These are phyloP conservation scores for Colletotrichum limetticola DNA, from an alignment of 2,329 filamentous ascomycete species.

Conservation along the genomic window DNA sequence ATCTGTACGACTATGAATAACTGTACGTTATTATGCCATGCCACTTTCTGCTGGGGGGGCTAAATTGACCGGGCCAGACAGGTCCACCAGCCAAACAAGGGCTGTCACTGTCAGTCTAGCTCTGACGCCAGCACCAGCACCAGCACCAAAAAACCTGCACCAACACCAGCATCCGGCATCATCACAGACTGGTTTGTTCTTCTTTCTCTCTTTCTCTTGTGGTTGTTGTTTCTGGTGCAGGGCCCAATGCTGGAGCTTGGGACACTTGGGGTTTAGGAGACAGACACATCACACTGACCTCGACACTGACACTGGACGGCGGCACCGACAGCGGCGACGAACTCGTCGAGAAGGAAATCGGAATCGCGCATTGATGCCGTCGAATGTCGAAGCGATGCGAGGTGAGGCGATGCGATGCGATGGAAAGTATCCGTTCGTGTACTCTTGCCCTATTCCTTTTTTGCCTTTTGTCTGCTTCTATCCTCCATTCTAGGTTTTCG, in stretches of 20 bases:
- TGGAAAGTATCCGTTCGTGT: not conserved
- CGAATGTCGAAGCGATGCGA: not conserved
- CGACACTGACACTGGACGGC: too few relatives aligned
- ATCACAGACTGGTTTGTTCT: not conserved
- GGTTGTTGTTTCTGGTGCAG: not conserved
- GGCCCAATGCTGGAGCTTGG: constrained; percentile 8
- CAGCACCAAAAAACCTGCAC: not conserved
- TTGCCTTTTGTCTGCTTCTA: not conserved
- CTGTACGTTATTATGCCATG: not conserved
- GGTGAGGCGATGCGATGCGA: not conserved
- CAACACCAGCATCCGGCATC: not conserved
- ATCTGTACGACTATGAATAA: not conserved
- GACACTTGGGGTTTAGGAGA: not conserved
- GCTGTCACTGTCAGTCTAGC: not conserved
- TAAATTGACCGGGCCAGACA: not conserved
- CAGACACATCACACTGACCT: not conserved
- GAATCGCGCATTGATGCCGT: constrained; percentile 1
- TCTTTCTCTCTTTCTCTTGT: not conserved
- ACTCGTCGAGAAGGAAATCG: constrained; percentile 1
- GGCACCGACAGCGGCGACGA: not conserved
- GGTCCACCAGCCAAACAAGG: constrained; percentile 5
- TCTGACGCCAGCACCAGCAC: not conserved
- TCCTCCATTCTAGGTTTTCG: not conserved
- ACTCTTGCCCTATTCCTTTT: not conserved
- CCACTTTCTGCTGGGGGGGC: too few relatives aligned